Evolutionary conservation across 2,329 filamentous ascomycete genomes (phyloP).

Genomic region (Bimuria novae-zelandiae): DNA sequence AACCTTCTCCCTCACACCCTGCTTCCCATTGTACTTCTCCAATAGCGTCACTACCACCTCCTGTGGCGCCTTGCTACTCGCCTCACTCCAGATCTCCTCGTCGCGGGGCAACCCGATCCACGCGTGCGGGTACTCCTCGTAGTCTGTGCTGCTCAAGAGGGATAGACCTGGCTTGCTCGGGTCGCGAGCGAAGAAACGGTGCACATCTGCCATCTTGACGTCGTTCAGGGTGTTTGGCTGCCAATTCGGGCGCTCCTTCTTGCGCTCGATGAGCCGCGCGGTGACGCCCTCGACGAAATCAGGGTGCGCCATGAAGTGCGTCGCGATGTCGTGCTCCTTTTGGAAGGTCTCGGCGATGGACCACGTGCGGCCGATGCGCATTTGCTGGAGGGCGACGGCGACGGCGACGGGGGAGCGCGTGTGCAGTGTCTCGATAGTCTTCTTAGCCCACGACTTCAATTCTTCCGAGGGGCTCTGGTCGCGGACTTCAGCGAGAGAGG

Average conservation of each 20-base stretch:
- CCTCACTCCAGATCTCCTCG: conserved; percentile 57
- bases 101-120: conserved; percentile 77
- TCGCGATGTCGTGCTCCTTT: conserved; percentile 82
- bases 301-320: conserved; percentile 84
- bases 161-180: conserved; percentile 51
- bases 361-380: conserved; percentile 78
- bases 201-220: conserved; percentile 62
- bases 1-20: conserved; percentile 62
- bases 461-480: conserved; percentile 37
- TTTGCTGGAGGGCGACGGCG: conserved; percentile 80
- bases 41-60: conserved; percentile 49
- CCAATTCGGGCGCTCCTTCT: conserved; percentile 71
- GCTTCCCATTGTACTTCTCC: conserved; percentile 49
- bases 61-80: conserved; percentile 38
- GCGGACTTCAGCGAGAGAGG: conserved; percentile 62
- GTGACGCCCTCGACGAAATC: conserved; percentile 95
- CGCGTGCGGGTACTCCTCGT: conserved; percentile 72
- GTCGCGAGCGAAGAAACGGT: conserved; percentile 66
- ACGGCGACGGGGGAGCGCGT: conserved; percentile 84
- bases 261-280: conserved; percentile 75
- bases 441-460: conserved; percentile 74
- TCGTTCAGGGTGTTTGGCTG: conserved; percentile 73
- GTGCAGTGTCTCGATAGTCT: conserved; percentile 75
- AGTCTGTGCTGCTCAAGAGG: conserved; percentile 67
- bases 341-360: conserved; percentile 82